A percentile compares a stretch with the other conserved stretches of the same genome.
Conservation (phyloP, 2,329 filamentous ascomycete species). For the Claviceps sp. region DNA sequence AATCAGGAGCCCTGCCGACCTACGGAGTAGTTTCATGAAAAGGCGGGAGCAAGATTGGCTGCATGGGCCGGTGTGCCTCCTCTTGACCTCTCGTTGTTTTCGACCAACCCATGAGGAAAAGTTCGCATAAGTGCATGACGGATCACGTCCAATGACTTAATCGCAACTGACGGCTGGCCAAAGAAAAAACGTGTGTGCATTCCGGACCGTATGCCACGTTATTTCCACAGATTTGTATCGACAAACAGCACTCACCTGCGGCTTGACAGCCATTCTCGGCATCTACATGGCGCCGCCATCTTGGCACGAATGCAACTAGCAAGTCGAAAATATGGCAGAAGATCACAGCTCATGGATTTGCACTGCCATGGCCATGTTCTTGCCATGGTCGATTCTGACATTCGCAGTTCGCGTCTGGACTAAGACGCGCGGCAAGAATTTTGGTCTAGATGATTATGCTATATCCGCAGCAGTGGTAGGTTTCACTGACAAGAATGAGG, state of each 20-base stretch:
- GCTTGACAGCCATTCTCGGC: neutral
- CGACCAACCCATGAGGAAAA: too few relatives aligned
- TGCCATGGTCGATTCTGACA: conserved; percentile 6
- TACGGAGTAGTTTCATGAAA: too few relatives aligned
- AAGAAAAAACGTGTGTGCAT: neutral
- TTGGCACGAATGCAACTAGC: neutral
- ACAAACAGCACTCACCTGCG: neutral
- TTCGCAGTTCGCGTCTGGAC: conserved; percentile 7
- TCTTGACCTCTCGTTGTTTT: too few relatives aligned
- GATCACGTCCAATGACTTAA: neutral
- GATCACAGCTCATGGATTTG: conserved; percentile 7
- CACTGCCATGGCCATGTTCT: conserved; percentile 7
- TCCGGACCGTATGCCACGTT: neutral
- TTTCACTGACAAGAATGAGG: neutral
- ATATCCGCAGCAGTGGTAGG: conserved; percentile 6
- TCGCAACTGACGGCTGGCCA: neutral
- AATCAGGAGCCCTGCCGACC: too few relatives aligned
- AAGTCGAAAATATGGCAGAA: conserved; percentile 3
- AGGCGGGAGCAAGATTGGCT: too few relatives aligned
- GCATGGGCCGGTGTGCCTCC: too few relatives aligned
- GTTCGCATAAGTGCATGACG: neutral
- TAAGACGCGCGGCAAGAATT: conserved; percentile 7
- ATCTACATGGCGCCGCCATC: conserved; percentile 1
- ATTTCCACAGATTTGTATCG: neutral
- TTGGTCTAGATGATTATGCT: conserved; percentile 7